Conservation (phyloP, 163 green algal genomes). For the Coccomyxa subellipsoidea region DNA sequence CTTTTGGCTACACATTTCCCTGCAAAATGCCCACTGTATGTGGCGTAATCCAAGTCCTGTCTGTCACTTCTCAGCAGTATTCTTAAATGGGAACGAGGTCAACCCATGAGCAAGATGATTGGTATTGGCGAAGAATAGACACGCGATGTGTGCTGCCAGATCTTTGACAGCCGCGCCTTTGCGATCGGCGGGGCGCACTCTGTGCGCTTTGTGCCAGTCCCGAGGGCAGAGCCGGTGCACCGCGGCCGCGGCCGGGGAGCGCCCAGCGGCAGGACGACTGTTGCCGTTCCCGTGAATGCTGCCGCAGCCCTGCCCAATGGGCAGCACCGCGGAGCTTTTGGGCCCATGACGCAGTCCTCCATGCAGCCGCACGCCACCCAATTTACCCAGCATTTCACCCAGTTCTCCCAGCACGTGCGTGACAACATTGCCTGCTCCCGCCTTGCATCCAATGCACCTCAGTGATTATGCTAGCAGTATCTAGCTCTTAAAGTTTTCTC, state of each 20-base stretch:
- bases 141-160: constrained; percentile 13
- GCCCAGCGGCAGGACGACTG: neutral
- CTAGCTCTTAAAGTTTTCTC: no score
- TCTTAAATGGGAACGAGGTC: neutral
- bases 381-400: neutral
- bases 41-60: no score
- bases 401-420: neutral
- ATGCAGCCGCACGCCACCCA: neutral
- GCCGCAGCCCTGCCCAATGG: no score
- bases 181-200: constrained; percentile 50
- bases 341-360: neutral
- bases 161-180: constrained; percentile 59
- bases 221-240: constrained; percentile 8
- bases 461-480: no score
- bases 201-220: constrained; percentile 46
- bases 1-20: no score
- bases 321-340: neutral
- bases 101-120: neutral
- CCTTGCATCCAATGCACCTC: no score
- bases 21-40: no score
- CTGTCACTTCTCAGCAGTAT: neutral
- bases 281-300: neutral
- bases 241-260: neutral
- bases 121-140: neutral
- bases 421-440: neutral